These are phyloP conservation scores for Gracilaria caudata DNA, from an alignment of 23 red algal species.

Conservation along the genomic window DNA sequence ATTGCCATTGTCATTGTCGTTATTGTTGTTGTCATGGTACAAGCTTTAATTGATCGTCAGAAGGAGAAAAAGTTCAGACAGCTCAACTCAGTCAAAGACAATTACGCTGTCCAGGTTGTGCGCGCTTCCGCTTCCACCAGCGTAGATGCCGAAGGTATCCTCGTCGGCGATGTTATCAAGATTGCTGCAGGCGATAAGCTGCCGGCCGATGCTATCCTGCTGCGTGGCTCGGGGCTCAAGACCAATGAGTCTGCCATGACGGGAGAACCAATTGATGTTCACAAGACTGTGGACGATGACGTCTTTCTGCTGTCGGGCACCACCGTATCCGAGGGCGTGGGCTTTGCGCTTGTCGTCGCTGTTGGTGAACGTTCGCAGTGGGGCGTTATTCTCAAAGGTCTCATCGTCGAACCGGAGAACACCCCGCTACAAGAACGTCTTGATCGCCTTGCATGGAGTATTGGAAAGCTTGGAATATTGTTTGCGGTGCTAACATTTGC, in stretches of 20 bases:
- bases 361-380: slow-evolving; percentile 84
- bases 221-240: slow-evolving; percentile 68
- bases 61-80: slow-evolving; percentile 87
- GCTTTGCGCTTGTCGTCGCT: slow-evolving; percentile 71
- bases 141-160: slow-evolving; percentile 49
- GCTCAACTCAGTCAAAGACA: slow-evolving; percentile 92
- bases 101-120: slow-evolving; percentile 74
- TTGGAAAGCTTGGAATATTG: slow-evolving; percentile 85
- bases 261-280: slow-evolving; percentile 81
- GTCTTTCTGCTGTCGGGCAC: slow-evolving; percentile 91
- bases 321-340: slow-evolving; percentile 82
- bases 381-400: slow-evolving; percentile 81
- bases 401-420: slow-evolving; percentile 81
- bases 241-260: slow-evolving; percentile 95
- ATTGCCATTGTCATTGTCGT: slow-evolving; percentile 92
- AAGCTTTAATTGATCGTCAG: slow-evolving; percentile 76
- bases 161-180: slow-evolving; percentile 94
- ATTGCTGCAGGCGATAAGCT: slow-evolving; percentile 83
- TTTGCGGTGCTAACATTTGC: slow-evolving; percentile 73
- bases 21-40: slow-evolving; percentile 73
- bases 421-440: slow-evolving; percentile 90
- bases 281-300: slow-evolving; percentile 70
- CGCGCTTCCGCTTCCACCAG: slow-evolving; percentile 46
- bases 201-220: slow-evolving; percentile 81
- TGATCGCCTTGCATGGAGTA: slow-evolving; percentile 71